These are phyloP conservation scores for Persicaria tinctoria DNA, from an alignment of 148 eudicot genomes.

Conservation along the genomic window DNA sequence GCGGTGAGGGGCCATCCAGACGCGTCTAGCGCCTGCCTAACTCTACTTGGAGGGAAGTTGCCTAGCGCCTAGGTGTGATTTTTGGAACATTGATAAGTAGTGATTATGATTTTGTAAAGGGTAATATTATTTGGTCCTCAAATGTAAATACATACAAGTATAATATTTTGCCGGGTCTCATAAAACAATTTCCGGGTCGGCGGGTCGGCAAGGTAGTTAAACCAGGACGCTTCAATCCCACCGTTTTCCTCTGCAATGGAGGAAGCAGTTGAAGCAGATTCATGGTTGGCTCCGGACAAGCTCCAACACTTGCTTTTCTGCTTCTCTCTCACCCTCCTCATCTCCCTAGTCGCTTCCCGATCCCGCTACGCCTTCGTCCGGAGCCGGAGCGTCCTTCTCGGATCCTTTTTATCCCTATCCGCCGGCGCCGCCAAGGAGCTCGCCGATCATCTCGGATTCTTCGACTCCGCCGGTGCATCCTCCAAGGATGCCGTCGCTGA, in stretches of 20 bases:
- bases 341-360: constrained; percentile 35
- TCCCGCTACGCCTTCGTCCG: constrained; percentile 39
- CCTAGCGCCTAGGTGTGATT: no score
- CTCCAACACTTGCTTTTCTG: constrained; percentile 57
- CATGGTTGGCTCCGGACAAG: constrained; percentile 65
- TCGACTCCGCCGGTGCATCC: constrained; percentile 73
- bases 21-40: no score
- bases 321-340: constrained; percentile 44
- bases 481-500: constrained; percentile 54
- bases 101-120: no score
- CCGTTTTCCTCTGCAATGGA: background rate
- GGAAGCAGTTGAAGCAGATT: constrained; percentile 21
- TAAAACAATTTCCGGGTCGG: no score
- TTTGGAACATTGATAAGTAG: no score
- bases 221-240: background rate
- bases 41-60: no score
- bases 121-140: no score
- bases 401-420: constrained; percentile 42
- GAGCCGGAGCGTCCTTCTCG: constrained; percentile 37
- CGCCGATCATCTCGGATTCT: constrained; percentile 68
- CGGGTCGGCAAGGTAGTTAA: no score
- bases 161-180: no score
- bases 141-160: no score
- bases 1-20: no score
- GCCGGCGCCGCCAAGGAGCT: constrained; percentile 77